Evolutionary conservation across 2,329 filamentous ascomycete species (phyloP), one percentile per base, ranked within the genome.

Genomic region (Pseudogymnoascus sp.): DNA sequence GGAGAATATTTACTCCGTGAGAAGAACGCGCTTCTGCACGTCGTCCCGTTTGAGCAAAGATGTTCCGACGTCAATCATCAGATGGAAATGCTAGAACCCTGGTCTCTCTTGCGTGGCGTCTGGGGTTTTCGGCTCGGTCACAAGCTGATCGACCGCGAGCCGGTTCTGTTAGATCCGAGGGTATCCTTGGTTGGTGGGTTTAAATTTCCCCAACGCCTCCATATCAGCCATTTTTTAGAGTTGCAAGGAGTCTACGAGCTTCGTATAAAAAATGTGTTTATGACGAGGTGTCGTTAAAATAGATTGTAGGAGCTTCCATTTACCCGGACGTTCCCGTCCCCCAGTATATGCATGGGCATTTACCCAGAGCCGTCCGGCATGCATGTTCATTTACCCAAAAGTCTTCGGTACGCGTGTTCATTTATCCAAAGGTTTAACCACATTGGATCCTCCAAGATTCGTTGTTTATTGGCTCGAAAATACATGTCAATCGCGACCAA

Each of bases 1-100:
- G 46, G 46, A 53, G n/a, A 53, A 53, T 53, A 53, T 53, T 53
- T 53, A 53, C 25, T 53, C 46, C 46, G 46, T 53, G 46, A 53
- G 46, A 53, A 31, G n/a, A n/a, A 31, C 46, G n/a, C 8, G 23
- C n/a, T 53, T 53, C 14, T 53, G n/a, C 23, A 53, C 25, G 5
- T 53, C 5, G 14, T 53, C 46, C 46, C 46, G 25, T 53, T 53
- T 16, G 23, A 53, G 46, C 8, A 53, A 53, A 53, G 46, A 53
- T 53, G 5, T 31, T 53, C 46, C 46, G 46, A 31, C n/a, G 8
- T 31, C 46, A 31, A 53, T 53, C n/a, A 31, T 53, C 25, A 53
- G 46, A 53, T 53, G 2, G 46, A 53, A 16, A 31, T 31, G 46
- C n/a, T 6, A 31, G n/a, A 25, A 31, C 23, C 46, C 46, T 28